Base-by-base conservation (phyloP, 2,329 filamentous ascomycete species). In the Pseudocercospora macadamiae region DNA sequence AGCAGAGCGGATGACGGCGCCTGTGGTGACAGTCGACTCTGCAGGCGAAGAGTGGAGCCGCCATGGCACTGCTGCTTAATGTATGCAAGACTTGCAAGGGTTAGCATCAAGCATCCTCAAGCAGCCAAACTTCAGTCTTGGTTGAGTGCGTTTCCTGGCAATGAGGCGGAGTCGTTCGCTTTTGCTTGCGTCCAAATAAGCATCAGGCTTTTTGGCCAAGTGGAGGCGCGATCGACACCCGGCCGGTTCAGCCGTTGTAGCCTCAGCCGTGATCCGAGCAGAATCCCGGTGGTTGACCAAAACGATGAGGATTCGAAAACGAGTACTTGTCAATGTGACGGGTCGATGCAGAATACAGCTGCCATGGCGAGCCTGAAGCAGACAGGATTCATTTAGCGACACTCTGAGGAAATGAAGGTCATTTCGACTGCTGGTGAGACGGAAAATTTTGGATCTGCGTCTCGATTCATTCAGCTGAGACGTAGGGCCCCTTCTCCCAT, bases 391-490 rank as follows among this genome's bases (percentile, higher is more conserved):
- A 21, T 18, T 47, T 23, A 12, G 42, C 42, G 21, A 47, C 19
- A 47, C 42, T 47, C 23, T 28, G 42, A 47, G 42, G 42, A 47
- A 47, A 47, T 47, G 42, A 47, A 47, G 42, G 42, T 26, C 21
- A 47, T 47, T 25, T 47, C 42, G 42, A 47, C 19, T 23, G 42
- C 42, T 28, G 42, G 42, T 47, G 42, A 47, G 23, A 47, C 42
- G 42, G 42, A 26, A 21, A 47, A 47, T 47, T 47, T 23, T 23
- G 42, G 10, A 47, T 47, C 42, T 23, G 42, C 42, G 10, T 47
- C 42, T 47, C 42, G 42, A 47, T 47, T 23, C 21, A 47, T 47
- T 26, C 42, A 26, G 42, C 23, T 47, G 42, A 47, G 42, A 47
- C 42, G 42, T 25, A 45, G 19, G 21, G 42, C 42, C 42, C 18